Percentiles rank a stretch among this genome's conserved stretches.
phyloP scores from a whole-genome alignment of 768 basidiomycete species.

The Podaxis mareebaensis region DNA sequence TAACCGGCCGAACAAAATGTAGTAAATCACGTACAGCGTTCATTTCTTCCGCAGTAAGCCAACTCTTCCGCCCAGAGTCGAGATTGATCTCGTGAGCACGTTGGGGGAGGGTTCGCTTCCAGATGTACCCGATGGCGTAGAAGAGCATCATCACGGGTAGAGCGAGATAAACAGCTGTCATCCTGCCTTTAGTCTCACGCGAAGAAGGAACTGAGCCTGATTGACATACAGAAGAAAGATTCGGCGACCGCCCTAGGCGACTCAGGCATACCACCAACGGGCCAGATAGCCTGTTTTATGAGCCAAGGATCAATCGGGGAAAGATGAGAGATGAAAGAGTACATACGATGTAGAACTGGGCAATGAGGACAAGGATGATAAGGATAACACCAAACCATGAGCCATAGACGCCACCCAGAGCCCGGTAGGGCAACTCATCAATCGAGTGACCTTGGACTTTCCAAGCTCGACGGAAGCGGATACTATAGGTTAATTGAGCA shows the following conservation, averaged over 20 bases:
- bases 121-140: slow-evolving; percentile 36
- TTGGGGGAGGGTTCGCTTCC: slow-evolving; percentile 42
- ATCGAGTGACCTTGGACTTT: slow-evolving; percentile 42
- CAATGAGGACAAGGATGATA: slow-evolving; percentile 40
- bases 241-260: slow-evolving; percentile 30
- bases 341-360: slow-evolving; percentile 45
- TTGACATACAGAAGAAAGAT: slow-evolving; percentile 38
- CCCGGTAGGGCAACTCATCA: slow-evolving; percentile 46
- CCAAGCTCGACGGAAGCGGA: slow-evolving; percentile 48
- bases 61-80: slow-evolving; percentile 47
- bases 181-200: neutral
- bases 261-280: slow-evolving; percentile 35
- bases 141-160: slow-evolving; percentile 41
- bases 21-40: slow-evolving; percentile 29
- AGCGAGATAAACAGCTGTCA: slow-evolving; percentile 39
- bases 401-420: slow-evolving; percentile 44
- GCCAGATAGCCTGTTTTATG: slow-evolving; percentile 36
- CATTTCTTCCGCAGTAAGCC: slow-evolving; percentile 48
- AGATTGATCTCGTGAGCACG: slow-evolving; percentile 41
- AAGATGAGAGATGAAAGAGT: neutral
- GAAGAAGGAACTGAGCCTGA: neutral
- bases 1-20: neutral
- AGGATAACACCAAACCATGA: slow-evolving; percentile 47
- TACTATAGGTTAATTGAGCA: slow-evolving; percentile 24
- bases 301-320: neutral